phyloP scores from a whole-genome alignment of 2,329 filamentous ascomycete genomes.

The Claviceps pazoutovae region DNA sequence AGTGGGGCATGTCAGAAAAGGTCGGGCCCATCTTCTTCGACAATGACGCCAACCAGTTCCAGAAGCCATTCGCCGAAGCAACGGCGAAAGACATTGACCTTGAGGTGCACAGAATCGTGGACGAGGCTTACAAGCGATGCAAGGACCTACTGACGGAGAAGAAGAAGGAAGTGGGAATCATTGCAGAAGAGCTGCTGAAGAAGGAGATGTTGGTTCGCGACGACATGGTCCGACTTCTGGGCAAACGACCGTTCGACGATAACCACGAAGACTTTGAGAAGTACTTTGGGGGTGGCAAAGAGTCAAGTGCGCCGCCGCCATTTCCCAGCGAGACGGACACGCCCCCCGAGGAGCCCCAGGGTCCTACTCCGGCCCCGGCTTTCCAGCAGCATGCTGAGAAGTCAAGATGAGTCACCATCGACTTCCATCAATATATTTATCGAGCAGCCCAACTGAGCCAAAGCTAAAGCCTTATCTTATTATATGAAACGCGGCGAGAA shows the following conservation, averaged over 20 bases:
- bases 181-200: slow-evolving; percentile 81
- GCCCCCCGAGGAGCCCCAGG: slow-evolving; percentile 20
- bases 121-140: slow-evolving; percentile 86
- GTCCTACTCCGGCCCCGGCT: slow-evolving; percentile 24
- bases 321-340: slow-evolving; percentile 32
- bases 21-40: slow-evolving; percentile 88
- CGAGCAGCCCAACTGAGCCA: not conserved
- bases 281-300: slow-evolving; percentile 62
- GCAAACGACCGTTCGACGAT: slow-evolving; percentile 72
- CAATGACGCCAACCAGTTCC: slow-evolving; percentile 64
- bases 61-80: slow-evolving; percentile 92
- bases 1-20: slow-evolving; percentile 95
- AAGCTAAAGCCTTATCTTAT: not conserved
- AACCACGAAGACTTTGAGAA: slow-evolving; percentile 82
- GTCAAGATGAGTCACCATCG: not conserved
- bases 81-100: slow-evolving; percentile 85
- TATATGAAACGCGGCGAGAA: no score
- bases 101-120: slow-evolving; percentile 83
- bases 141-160: slow-evolving; percentile 68
- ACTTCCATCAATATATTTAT: not conserved
- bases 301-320: slow-evolving; percentile 44
- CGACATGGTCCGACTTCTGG: slow-evolving; percentile 80
- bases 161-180: slow-evolving; percentile 75
- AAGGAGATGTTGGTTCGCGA: slow-evolving; percentile 89
- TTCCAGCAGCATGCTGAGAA: slow-evolving; percentile 15